Evolutionary conservation across 2,329 filamentous ascomycete genomes (phyloP).

Genomic region (Pestalotiopsis sp.): DNA sequence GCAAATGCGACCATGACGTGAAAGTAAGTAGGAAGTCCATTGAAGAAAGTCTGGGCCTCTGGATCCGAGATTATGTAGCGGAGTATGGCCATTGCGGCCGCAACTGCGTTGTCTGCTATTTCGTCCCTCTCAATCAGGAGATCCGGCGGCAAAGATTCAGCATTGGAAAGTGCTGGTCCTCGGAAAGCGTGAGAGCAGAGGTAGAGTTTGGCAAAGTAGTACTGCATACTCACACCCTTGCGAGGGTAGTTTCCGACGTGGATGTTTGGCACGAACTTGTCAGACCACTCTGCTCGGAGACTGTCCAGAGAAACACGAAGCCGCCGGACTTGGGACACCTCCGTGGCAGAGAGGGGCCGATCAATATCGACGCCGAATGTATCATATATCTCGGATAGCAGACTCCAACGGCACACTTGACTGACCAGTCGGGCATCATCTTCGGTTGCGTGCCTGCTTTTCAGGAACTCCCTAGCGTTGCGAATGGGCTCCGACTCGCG

Average conservation of each 20-base stretch:
- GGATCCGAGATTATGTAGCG: conserved; percentile 21
- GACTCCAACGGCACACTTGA: conserved; percentile 20
- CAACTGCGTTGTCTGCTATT: conserved; percentile 27
- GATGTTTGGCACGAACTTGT: conserved; percentile 23
- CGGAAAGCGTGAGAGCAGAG: conserved; percentile 34
- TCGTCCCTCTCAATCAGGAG: conserved; percentile 23
- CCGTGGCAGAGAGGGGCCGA: conserved; percentile 16
- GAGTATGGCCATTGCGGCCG: conserved; percentile 28
- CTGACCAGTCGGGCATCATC: conserved; percentile 20
- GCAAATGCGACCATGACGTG: conserved; percentile 33
- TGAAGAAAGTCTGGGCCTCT: conserved; percentile 25
- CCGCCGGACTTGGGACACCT: conserved; percentile 21
- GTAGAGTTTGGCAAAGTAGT: conserved; percentile 36
- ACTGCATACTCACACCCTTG: conserved; percentile 34
- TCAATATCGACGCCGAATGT: conserved; percentile 16
- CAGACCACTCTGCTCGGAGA: conserved; percentile 24
- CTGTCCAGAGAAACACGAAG: conserved; percentile 25
- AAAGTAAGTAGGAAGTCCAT: conserved; percentile 30
- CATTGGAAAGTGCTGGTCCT: conserved; percentile 17
- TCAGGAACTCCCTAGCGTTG: conserved; percentile 13
- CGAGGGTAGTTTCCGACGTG: conserved; percentile 35
- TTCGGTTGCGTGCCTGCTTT: conserved; percentile 14
- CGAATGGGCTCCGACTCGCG: conserved; percentile 15
- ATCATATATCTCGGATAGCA: conserved; percentile 18
- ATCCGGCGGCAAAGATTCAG: conserved; percentile 3